Conservation (phyloP, 768 basidiomycete species). For the Cantharellus cinnabarinus region DNA sequence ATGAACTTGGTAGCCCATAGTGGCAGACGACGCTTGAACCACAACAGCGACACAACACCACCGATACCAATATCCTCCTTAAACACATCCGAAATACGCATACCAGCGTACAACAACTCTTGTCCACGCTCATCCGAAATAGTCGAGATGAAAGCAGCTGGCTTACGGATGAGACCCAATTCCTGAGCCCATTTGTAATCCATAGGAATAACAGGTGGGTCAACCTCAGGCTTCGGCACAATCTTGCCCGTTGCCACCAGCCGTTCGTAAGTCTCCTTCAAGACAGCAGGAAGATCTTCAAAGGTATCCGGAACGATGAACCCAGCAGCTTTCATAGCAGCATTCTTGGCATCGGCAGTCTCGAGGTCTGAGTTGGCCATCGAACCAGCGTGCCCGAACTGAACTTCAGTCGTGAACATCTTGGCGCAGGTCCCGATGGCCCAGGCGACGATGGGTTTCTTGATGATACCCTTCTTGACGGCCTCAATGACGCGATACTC, state of each 20-base stretch:
- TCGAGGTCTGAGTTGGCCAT: constrained; percentile 97
- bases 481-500: constrained; percentile 99
- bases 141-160: constrained; percentile 95
- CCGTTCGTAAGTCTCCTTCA: constrained; percentile 66
- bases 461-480: constrained; percentile 81
- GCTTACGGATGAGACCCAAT: constrained; percentile 94
- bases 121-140: constrained; percentile 99
- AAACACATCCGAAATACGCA: constrained; percentile 98
- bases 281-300: constrained; percentile 75
- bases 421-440: constrained; percentile 99
- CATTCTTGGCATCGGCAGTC: constrained; percentile 97
- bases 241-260: constrained; percentile 56
- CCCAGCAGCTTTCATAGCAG: constrained; percentile 81
- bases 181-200: constrained; percentile 98
- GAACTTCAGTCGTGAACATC: constrained; percentile 99
- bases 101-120: constrained; percentile 94
- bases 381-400: constrained; percentile 95
- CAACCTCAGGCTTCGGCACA: constrained; percentile 51
- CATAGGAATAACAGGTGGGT: constrained; percentile 96
- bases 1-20: constrained; percentile 87
- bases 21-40: constrained; percentile 93
- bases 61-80: constrained; percentile 93
- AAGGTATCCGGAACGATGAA: constrained; percentile 96
- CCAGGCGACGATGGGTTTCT: constrained; percentile 98
- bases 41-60: constrained; percentile 85